Evolutionary conservation across 1,139 yeast species (phyloP), one percentile per base, ranked within the genome.

Genomic region (Hanseniaspora uvarum): DNA sequence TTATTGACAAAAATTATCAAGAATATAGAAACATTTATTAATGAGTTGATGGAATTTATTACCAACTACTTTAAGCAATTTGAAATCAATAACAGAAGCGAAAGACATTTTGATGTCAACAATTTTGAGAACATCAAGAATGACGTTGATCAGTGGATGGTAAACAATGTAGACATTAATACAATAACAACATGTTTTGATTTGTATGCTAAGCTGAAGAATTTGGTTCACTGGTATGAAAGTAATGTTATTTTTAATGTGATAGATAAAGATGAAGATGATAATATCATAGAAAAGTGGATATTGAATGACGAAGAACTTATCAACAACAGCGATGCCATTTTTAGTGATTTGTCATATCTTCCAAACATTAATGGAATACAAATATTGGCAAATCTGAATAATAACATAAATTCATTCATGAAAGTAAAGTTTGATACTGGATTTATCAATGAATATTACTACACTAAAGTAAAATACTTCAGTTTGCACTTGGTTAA

Each of bases 201-300:
- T 21, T 12, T 44, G 26, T 21, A 31, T 21, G 31, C 43, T 1
- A 36, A 46, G 8, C n/a, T 44, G 10, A 44, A 37, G 8, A 37
- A 24, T 19, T 31, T 50, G 11, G 12, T 14, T 11, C 16, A 19
- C 19, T 50, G 53, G 53, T 43, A 36, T 31, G 46, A 44, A 37
- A 33, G 28, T 4, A 34, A 24, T 18, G 21, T 50, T 12, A 36
- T 50, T 10, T 36, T 36, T 24, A 43, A 43, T 30, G 46, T 44
- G 12, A 50, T 12, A 12, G 28, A 34, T 11, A 21, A 37, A 10
- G 36, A 28, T 36, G 16, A 18, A 6, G 44, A 50, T 14, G 53
- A 50, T 12, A 38, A 48, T 21, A 36, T 50, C 2, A 37, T 43
- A n/a, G 53, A 50, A 36, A 44, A 36, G 31, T 50, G 53, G 53